phyloP scores from a whole-genome alignment of 2,329 filamentous ascomycete species.

The Bretziella fagacearum region DNA sequence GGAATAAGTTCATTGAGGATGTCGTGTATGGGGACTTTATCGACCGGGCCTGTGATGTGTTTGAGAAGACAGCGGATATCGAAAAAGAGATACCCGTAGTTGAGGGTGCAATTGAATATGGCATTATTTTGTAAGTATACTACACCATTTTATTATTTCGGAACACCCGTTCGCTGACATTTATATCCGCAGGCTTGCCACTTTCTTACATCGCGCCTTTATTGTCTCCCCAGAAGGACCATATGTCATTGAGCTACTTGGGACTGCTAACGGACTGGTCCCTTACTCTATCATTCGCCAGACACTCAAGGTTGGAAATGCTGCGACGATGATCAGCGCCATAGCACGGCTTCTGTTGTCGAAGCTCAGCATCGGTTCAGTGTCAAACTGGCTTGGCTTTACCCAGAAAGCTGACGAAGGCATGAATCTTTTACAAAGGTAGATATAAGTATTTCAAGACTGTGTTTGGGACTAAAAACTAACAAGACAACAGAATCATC shows the following conservation, averaged over 20 bases:
- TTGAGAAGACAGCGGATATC: slow-evolving; percentile 42
- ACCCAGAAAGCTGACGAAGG: slow-evolving; percentile 57
- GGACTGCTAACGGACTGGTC: slow-evolving; percentile 51
- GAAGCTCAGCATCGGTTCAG: slow-evolving; percentile 56
- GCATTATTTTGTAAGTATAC: slow-evolving; percentile 47
- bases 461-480: slow-evolving; percentile 5
- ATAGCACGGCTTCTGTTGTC: slow-evolving; percentile 57
- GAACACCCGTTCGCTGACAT: not conserved
- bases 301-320: slow-evolving; percentile 59
- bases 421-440: slow-evolving; percentile 60
- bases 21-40: slow-evolving; percentile 52
- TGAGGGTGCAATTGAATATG: slow-evolving; percentile 45
- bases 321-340: slow-evolving; percentile 63
- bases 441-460: not conserved
- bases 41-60: slow-evolving; percentile 45
- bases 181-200: slow-evolving; percentile 39
- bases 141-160: not conserved
- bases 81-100: slow-evolving; percentile 46
- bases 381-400: slow-evolving; percentile 66
- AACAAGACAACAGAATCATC: slow-evolving; percentile 40
- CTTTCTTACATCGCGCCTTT: slow-evolving; percentile 56
- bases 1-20: slow-evolving; percentile 48
- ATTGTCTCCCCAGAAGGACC: slow-evolving; percentile 59
- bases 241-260: slow-evolving; percentile 52
- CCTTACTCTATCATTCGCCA: slow-evolving; percentile 58